Percentiles rank a stretch among this genome's conserved stretches.
Evolutionary conservation across 305 asterid species (phyloP).

Genomic region (Caryopteris hybrid): DNA sequence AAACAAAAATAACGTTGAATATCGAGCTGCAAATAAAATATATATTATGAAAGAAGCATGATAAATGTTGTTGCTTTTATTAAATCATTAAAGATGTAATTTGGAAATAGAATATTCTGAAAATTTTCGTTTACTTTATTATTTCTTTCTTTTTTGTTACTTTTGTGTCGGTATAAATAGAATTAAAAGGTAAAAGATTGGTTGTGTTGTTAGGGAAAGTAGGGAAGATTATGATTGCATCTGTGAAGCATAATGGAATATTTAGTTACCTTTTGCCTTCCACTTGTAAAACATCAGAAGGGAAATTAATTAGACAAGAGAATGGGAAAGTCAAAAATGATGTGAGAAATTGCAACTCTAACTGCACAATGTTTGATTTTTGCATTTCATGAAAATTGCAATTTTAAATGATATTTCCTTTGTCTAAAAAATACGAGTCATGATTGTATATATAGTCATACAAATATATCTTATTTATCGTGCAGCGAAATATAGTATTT

Average conservation of each 20-base stretch:
- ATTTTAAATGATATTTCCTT: too few species aligned
- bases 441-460: too few species aligned
- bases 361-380: not conserved
- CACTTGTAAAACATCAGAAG: conserved; percentile 13
- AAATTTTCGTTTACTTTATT: too few species aligned
- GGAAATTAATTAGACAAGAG: not conserved
- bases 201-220: conserved; percentile 26
- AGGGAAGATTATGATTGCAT: conserved; percentile 26
- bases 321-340: conserved; percentile 13
- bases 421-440: too few species aligned
- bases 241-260: conserved; percentile 13
- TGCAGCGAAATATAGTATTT: too few species aligned
- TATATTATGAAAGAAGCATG: too few species aligned
- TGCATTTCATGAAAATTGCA: not conserved
- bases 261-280: conserved; percentile 26
- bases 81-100: too few species aligned
- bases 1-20: too few species aligned
- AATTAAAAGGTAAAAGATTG: not conserved
- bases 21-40: too few species aligned
- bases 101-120: too few species aligned
- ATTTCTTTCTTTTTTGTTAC: not conserved
- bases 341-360: not conserved
- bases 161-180: conserved; percentile 5
- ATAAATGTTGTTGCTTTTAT: too few species aligned
- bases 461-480: too few species aligned